phyloP scores from a whole-genome alignment of 2,329 filamentous ascomycete genomes.

The Epichloe elymi region DNA sequence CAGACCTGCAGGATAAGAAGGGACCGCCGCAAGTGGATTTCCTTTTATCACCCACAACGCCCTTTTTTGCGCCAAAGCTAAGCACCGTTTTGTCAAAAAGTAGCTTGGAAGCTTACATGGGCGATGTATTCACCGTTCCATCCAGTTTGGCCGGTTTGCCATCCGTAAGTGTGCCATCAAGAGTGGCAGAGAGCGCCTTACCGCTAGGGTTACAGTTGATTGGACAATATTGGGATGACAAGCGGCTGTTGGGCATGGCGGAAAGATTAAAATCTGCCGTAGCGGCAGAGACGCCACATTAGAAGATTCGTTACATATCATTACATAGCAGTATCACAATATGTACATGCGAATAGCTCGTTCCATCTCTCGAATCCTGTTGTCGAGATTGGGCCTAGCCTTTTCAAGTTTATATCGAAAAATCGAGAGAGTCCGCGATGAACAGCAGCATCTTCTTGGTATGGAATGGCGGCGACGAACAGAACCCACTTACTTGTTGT shows the following conservation, averaged over 20 bases:
- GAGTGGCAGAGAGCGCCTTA: slow-evolving; percentile 18
- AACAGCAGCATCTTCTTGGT: no score
- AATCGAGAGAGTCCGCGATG: no score
- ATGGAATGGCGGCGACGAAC: no score
- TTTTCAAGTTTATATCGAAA: no score
- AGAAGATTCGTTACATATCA: background rate
- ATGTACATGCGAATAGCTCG: no score
- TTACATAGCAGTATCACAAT: background rate
- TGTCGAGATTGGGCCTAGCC: no score
- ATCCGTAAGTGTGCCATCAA: slow-evolving; percentile 63
- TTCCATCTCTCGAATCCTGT: no score
- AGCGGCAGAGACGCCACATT: slow-evolving; percentile 13
- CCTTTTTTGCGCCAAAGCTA: slow-evolving; percentile 59
- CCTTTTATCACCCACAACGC: slow-evolving; percentile 75
- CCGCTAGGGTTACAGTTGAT: slow-evolving; percentile 57
- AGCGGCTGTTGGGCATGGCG: slow-evolving; percentile 46
- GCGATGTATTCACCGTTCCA: slow-evolving; percentile 91
- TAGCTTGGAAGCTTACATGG: slow-evolving; percentile 69
- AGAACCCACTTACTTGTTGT: background rate
- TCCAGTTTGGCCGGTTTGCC: slow-evolving; percentile 86
- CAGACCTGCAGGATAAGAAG: slow-evolving; percentile 39
- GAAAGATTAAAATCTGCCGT: slow-evolving; percentile 22
- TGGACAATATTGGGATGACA: slow-evolving; percentile 71
- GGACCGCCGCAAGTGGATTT: slow-evolving; percentile 64
- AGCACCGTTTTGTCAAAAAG: slow-evolving; percentile 40